Conservation (phyloP, 2,329 filamentous ascomycete species). For the Cercospora nicotianae region DNA sequence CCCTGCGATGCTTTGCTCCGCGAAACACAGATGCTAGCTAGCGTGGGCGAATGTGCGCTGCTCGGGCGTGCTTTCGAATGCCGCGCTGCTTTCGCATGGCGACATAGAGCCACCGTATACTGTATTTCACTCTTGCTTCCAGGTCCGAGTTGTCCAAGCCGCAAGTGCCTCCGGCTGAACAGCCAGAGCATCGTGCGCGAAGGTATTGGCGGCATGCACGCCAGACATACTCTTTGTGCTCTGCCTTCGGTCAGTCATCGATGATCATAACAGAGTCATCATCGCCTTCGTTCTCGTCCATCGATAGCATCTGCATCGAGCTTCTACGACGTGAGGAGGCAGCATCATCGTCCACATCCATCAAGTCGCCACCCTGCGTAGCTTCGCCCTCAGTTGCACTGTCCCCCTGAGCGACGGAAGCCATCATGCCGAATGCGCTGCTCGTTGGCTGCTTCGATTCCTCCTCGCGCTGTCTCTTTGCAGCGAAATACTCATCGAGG, state of each 20-base stretch:
- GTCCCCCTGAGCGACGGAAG: conserved; percentile 9
- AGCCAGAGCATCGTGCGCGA: no score
- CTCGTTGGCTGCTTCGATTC: conserved; percentile 14
- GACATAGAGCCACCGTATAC: no score
- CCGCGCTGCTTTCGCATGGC: no score
- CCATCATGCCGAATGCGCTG: conserved; percentile 23
- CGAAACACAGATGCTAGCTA: no score
- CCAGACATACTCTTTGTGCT: background rate
- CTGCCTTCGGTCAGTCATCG: background rate
- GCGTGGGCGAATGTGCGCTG: no score
- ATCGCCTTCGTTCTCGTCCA: background rate
- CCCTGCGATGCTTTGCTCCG: no score
- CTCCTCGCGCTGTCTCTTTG: conserved; percentile 24
- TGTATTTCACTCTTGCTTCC: no score
- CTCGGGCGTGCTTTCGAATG: no score
- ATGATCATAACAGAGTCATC: background rate
- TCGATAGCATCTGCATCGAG: conserved; percentile 4
- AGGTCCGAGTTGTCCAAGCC: no score
- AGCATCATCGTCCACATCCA: conserved; percentile 10
- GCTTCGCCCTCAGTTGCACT: conserved; percentile 20
- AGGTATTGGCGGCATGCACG: background rate
- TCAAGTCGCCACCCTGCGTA: conserved; percentile 5
- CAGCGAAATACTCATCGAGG: conserved; percentile 32
- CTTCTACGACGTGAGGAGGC: background rate
- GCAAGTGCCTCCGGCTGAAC: no score